A percentile compares a stretch with the other conserved stretches of the same genome.
phyloP scores from a whole-genome alignment of 768 basidiomycete genomes.

The Rhizopogon rudus region DNA sequence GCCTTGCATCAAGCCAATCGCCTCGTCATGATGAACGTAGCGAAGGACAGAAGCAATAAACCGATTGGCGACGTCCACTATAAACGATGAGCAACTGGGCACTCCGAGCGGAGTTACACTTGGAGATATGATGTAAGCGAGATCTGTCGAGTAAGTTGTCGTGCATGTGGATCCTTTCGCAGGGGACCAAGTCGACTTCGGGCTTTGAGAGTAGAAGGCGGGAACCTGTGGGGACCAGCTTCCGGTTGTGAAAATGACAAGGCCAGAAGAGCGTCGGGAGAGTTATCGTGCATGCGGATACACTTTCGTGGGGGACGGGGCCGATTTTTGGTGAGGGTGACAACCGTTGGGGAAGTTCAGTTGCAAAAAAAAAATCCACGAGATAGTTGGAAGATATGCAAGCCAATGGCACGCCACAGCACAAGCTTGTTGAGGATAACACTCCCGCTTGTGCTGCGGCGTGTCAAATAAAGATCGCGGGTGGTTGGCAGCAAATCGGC shows the following conservation, averaged over 20 bases:
- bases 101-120: not conserved
- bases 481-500: too few species aligned
- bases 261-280: too few species aligned
- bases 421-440: constrained; percentile 42
- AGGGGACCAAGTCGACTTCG: too few species aligned
- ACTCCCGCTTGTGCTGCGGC: constrained; percentile 34
- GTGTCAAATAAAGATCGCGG: constrained; percentile 4
- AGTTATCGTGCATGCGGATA: too few species aligned
- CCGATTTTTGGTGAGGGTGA: not conserved
- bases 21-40: not conserved
- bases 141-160: not conserved
- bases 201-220: too few species aligned
- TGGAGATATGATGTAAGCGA: not conserved
- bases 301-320: too few species aligned
- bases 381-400: not conserved
- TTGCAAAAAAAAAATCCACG: not conserved
- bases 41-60: not conserved
- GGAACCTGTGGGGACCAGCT: too few species aligned
- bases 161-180: too few species aligned
- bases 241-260: too few species aligned
- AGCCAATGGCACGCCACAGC: constrained; percentile 11
- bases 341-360: too few species aligned
- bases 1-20: not conserved
- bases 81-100: not conserved
- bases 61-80: not conserved